Evolutionary conservation across 2,329 filamentous ascomycete species (phyloP).

Genomic region (Zasmidium citrigriseum): DNA sequence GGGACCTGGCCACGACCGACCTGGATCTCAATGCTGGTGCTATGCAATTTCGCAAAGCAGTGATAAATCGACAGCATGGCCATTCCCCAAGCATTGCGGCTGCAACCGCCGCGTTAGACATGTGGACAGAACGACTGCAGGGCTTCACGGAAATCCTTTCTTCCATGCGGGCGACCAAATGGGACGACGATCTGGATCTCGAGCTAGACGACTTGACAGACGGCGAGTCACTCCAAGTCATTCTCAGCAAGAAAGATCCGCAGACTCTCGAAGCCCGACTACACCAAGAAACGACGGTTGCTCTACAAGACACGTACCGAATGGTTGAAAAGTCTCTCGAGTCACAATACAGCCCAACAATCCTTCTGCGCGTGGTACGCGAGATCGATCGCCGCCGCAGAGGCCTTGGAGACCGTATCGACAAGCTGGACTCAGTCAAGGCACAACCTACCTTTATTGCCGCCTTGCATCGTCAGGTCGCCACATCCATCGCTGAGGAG

Average conservation of each 20-base stretch:
- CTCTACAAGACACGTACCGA: conserved; percentile 20
- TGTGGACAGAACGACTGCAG: conserved; percentile 74
- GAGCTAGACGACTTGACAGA: conserved; percentile 72
- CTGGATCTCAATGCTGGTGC: conserved; percentile 32
- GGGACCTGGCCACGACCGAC: conserved; percentile 28
- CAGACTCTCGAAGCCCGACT: conserved; percentile 49
- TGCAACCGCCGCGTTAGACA: conserved; percentile 64
- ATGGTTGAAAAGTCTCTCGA: conserved; percentile 14
- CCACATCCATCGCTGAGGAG: conserved; percentile 49
- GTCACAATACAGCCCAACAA: conserved; percentile 37
- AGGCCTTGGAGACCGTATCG: conserved; percentile 15
- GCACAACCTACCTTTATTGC: conserved; percentile 56
- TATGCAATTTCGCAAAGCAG: conserved; percentile 65
- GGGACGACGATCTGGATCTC: conserved; percentile 71
- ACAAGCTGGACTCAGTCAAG: conserved; percentile 2
- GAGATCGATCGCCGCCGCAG: conserved; percentile 71
- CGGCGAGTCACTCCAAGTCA: conserved; percentile 59
- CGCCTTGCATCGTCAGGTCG: conserved; percentile 64
- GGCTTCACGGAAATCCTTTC: conserved; percentile 65
- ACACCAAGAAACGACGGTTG: conserved; percentile 15
- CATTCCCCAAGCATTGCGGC: conserved; percentile 66
- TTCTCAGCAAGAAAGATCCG: conserved; percentile 73
- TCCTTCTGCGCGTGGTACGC: conserved; percentile 71
- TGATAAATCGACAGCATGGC: conserved; percentile 71
- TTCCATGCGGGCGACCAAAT: conserved; percentile 66